Conservation (phyloP, 106 monocot genomes). For the Acanthochlamys bracteata region DNA sequence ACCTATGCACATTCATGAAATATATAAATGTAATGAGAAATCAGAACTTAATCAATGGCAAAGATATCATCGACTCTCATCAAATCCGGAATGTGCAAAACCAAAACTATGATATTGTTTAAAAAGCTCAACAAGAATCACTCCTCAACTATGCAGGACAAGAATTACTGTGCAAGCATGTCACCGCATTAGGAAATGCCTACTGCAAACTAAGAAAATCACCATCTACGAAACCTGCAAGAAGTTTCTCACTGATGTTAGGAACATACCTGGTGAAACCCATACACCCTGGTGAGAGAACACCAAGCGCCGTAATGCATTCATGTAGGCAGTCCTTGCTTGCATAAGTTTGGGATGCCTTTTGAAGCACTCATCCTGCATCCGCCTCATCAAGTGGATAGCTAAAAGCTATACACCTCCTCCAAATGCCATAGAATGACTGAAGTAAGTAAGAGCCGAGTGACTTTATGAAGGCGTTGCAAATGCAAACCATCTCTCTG, state of each 20-base stretch:
- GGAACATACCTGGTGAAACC: slow-evolving; percentile 71
- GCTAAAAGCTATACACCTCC: slow-evolving; percentile 80
- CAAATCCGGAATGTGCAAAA: too few species aligned
- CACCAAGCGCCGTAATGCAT: slow-evolving; percentile 86
- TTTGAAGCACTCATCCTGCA: slow-evolving; percentile 72
- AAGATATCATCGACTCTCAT: too few species aligned
- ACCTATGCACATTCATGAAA: too few species aligned
- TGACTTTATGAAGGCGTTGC: slow-evolving; percentile 83
- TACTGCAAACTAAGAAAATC: too few species aligned
- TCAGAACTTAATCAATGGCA: too few species aligned
- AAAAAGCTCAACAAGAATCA: too few species aligned
- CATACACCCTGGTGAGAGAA: slow-evolving; percentile 62
- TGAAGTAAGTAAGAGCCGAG: slow-evolving; percentile 79
- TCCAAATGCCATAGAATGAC: slow-evolving; percentile 87
- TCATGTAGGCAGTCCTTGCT: slow-evolving; percentile 89
- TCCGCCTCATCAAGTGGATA: slow-evolving; percentile 63
- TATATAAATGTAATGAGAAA: too few species aligned
- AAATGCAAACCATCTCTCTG: slow-evolving; percentile 78
- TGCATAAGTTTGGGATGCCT: slow-evolving; percentile 86
- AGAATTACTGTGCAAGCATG: too few species aligned
- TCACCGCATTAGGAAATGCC: too few species aligned
- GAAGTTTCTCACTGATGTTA: background rate
- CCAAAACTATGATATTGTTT: too few species aligned
- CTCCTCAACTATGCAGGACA: too few species aligned
- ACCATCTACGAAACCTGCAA: too few species aligned